These are phyloP conservation scores for Venturia effusa DNA, from an alignment of 2,329 filamentous ascomycete genomes.

Conservation along the genomic window DNA sequence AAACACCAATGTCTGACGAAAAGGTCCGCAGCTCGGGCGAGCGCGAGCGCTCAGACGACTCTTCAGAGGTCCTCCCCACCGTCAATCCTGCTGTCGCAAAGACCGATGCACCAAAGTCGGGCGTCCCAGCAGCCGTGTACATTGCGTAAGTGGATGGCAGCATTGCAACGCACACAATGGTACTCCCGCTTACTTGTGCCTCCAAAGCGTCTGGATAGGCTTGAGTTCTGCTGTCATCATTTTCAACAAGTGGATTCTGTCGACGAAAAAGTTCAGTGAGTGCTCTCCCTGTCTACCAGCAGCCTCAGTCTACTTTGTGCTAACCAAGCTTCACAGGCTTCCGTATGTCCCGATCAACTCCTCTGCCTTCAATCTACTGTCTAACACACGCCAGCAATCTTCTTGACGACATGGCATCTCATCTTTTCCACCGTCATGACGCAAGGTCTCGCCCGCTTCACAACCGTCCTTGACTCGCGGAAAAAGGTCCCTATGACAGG, in stretches of 20 bases:
- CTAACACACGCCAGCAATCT: conserved; percentile 49
- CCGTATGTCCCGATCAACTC: conserved; percentile 27
- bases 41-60: conserved; percentile 46
- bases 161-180: neutral
- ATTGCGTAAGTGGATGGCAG: conserved; percentile 44
- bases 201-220: conserved; percentile 71
- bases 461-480: conserved; percentile 16
- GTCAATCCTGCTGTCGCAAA: conserved; percentile 69
- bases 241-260: conserved; percentile 98
- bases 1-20: conserved; percentile 52
- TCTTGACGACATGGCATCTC: conserved; percentile 43
- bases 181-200: neutral
- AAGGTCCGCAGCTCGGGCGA: conserved; percentile 80
- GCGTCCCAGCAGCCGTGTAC: conserved; percentile 72
- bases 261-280: conserved; percentile 74
- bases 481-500: conserved; percentile 18
- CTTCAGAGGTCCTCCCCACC: conserved; percentile 59
- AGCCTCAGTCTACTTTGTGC: neutral
- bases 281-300: conserved; percentile 12
- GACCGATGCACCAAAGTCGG: conserved; percentile 50
- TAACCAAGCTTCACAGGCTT: conserved; percentile 25
- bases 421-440: conserved; percentile 18
- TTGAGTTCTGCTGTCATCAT: conserved; percentile 91
- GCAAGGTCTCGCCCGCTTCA: conserved; percentile 17
- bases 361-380: conserved; percentile 14